These are phyloP conservation scores for Pseudocercospora pini-densiflorae DNA, from an alignment of 2,329 filamentous ascomycete genomes.

Conservation along the genomic window DNA sequence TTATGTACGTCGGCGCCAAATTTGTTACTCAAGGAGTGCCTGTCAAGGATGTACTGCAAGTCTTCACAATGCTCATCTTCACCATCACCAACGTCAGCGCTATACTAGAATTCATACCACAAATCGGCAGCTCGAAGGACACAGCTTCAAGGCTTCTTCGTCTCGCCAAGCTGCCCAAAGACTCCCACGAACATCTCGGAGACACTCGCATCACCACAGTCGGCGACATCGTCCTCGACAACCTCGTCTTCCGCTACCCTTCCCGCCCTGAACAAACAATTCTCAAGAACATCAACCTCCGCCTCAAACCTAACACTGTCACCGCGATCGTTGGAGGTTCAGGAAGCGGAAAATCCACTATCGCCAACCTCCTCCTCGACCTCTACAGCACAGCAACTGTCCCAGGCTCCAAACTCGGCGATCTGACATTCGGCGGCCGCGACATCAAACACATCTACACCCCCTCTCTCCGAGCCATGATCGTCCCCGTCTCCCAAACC, in stretches of 20 bases:
- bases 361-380: conserved; percentile 74
- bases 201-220: conserved; percentile 48
- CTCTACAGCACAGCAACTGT: conserved; percentile 69
- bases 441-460: conserved; percentile 66
- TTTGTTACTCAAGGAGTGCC: conserved; percentile 61
- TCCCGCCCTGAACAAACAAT: conserved; percentile 57
- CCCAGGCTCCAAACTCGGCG: conserved; percentile 34
- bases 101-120: conserved; percentile 76
- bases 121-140: conserved; percentile 74
- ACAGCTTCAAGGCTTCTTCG: conserved; percentile 74
- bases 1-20: conserved; percentile 81
- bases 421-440: conserved; percentile 63
- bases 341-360: conserved; percentile 89
- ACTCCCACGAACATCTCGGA: conserved; percentile 64
- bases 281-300: conserved; percentile 68
- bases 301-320: conserved; percentile 65
- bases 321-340: conserved; percentile 82
- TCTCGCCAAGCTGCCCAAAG: conserved; percentile 65
- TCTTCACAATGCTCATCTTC: conserved; percentile 84
- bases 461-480: conserved; percentile 60
- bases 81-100: conserved; percentile 73
- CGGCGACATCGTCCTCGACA: conserved; percentile 63
- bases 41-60: conserved; percentile 68
- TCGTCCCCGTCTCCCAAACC: conserved; percentile 71
- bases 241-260: conserved; percentile 75